Evolutionary conservation across 176 grass and related monocot species (phyloP).

Genomic region (Cenchrus americanus): DNA sequence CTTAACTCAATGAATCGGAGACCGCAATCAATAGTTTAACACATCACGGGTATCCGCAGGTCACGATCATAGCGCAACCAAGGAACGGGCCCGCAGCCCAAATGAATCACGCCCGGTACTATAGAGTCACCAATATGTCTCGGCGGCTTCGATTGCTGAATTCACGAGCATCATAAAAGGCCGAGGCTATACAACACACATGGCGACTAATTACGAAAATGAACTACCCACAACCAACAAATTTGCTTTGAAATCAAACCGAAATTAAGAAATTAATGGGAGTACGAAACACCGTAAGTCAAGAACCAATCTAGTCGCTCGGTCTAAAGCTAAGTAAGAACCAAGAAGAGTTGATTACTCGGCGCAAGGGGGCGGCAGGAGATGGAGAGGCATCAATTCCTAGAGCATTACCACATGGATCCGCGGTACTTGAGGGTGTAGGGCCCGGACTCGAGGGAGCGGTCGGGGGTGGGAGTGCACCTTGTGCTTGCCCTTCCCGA

Average conservation of each 20-base stretch:
- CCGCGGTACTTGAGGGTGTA: slow-evolving; percentile 93
- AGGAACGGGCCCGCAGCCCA: neutral
- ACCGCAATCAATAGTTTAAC: neutral
- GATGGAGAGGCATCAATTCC: neutral
- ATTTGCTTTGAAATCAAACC: neutral
- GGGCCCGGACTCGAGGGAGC: slow-evolving; percentile 75
- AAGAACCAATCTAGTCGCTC: neutral
- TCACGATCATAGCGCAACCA: neutral
- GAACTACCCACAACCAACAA: neutral
- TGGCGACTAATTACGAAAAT: neutral
- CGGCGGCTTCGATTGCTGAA: neutral
- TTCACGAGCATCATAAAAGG: neutral
- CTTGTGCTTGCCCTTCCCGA: slow-evolving; percentile 82
- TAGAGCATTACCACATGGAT: slow-evolving; percentile 85
- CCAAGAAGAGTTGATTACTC: neutral
- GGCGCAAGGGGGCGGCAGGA: neutral
- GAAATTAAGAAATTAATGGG: neutral
- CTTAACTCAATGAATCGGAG: neutral
- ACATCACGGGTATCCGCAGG: neutral
- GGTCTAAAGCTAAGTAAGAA: neutral
- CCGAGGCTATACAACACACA: neutral
- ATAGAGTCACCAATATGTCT: neutral
- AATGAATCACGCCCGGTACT: neutral
- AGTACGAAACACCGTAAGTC: too few species aligned
- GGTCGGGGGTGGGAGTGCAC: slow-evolving; percentile 88